These are phyloP conservation scores for Quercus tomentella DNA, from an alignment of 331 rosid species.

Conservation along the genomic window DNA sequence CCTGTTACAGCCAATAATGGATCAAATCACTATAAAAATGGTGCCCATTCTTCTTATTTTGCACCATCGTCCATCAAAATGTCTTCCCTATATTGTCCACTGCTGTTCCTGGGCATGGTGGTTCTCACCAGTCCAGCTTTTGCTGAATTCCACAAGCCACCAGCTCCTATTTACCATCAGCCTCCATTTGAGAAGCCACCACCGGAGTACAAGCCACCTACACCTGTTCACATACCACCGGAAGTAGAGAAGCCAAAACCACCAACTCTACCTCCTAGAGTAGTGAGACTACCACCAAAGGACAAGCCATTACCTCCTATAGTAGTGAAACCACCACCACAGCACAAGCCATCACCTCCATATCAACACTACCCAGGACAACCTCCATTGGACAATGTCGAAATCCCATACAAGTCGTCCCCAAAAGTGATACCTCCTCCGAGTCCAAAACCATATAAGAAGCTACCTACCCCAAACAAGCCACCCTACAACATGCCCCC, in stretches of 20 bases:
- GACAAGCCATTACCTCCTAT: neutral
- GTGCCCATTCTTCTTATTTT: neutral
- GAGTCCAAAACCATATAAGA: neutral
- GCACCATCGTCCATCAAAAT: neutral
- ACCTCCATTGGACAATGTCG: neutral
- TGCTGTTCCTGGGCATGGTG: neutral
- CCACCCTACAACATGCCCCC: neutral
- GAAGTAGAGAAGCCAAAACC: neutral
- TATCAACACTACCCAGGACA: neutral
- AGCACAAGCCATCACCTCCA: neutral
- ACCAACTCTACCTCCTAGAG: neutral
- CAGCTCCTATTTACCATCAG: neutral
- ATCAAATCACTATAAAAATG: neutral
- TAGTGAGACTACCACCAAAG: neutral
- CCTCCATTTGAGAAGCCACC: neutral
- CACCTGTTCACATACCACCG: neutral
- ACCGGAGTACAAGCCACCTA: neutral
- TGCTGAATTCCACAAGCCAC: neutral
- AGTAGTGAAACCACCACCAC: neutral
- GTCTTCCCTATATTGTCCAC: neutral
- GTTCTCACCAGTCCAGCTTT: neutral
- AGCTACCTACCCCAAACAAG: neutral
- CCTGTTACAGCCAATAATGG: neutral
- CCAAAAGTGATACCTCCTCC: neutral
- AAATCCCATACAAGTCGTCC: neutral